Conservation (phyloP, 768 basidiomycete genomes). For the Termitomyces titanicus region DNA sequence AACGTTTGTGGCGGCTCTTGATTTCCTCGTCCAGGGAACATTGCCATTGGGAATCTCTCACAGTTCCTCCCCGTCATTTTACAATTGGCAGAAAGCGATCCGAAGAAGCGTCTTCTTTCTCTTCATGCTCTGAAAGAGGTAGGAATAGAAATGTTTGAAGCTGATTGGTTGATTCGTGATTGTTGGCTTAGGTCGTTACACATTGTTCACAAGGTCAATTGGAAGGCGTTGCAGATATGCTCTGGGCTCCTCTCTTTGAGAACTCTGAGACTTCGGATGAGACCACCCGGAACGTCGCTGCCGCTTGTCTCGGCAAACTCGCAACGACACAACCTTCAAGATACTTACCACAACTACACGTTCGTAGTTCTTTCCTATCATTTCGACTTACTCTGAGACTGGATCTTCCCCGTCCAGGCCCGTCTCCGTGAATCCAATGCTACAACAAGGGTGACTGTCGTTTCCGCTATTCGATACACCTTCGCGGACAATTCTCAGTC, state of each 20-base stretch:
- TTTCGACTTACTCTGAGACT: not conserved
- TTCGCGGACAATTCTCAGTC: conserved; percentile 83
- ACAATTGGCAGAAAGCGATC: conserved; percentile 69
- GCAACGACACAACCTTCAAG: conserved; percentile 87
- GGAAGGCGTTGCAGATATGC: conserved; percentile 80
- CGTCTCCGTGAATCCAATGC: conserved; percentile 68
- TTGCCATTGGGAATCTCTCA: conserved; percentile 89
- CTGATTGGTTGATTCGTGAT: not conserved
- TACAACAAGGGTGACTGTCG: conserved; percentile 79
- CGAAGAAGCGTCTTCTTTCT: conserved; percentile 77
- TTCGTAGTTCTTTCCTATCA: conserved; percentile 37
- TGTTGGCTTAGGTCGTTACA: conserved; percentile 72
- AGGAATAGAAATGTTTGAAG: conserved; percentile 9
- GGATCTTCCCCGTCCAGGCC: conserved; percentile 33
- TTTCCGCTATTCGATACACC: conserved; percentile 91
- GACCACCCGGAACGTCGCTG: conserved; percentile 89
- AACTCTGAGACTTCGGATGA: conserved; percentile 90
- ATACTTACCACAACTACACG: conserved; percentile 92
- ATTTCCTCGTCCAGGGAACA: conserved; percentile 59
- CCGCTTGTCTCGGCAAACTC: conserved; percentile 94
- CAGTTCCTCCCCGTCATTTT: conserved; percentile 86
- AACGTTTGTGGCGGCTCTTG: not conserved
- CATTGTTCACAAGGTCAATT: conserved; percentile 84
- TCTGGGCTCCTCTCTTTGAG: conserved; percentile 92
- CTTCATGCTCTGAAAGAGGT: conserved; percentile 95